Evolutionary conservation across 1,284 basidiomycete species (phyloP).

Genomic region (Baeospora myosura): DNA sequence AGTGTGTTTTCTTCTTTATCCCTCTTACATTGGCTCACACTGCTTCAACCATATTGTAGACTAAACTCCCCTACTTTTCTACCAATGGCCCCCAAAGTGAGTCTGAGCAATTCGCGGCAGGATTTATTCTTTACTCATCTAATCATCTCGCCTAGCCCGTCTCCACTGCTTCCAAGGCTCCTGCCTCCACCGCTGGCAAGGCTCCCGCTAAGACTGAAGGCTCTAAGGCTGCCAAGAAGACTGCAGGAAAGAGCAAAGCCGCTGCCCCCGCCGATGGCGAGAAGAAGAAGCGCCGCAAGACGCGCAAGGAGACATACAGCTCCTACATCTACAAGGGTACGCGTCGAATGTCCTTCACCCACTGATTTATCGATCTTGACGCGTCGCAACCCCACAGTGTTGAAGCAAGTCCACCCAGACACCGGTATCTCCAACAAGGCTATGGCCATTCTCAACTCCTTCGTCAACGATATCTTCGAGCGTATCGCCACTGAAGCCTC

Average conservation of each 20-base stretch:
- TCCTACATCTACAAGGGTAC: conserved; percentile 92
- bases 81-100: too few species aligned
- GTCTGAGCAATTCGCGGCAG: too few species aligned
- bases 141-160: conserved; percentile 81
- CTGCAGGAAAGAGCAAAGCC: conserved; percentile 50
- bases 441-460: conserved; percentile 82
- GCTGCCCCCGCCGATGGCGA: conserved; percentile 58
- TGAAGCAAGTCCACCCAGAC: conserved; percentile 92
- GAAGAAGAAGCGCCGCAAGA: conserved; percentile 89
- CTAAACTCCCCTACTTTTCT: too few species aligned
- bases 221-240: conserved; percentile 81
- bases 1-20: too few species aligned
- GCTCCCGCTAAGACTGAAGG: conserved; percentile 71
- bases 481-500: conserved; percentile 78
- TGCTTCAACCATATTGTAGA: too few species aligned
- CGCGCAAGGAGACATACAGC: conserved; percentile 86
- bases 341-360: conserved; percentile 16
- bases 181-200: conserved; percentile 71
- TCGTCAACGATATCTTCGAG: conserved; percentile 80
- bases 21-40: too few species aligned
- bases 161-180: conserved; percentile 78
- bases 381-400: conserved; percentile 37
- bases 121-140: too few species aligned
- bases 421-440: conserved; percentile 97
- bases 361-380: conserved; percentile 11